Evolutionary conservation across 345 rosid genomes (phyloP).

Genomic region (Sisymbrium altissimum): DNA sequence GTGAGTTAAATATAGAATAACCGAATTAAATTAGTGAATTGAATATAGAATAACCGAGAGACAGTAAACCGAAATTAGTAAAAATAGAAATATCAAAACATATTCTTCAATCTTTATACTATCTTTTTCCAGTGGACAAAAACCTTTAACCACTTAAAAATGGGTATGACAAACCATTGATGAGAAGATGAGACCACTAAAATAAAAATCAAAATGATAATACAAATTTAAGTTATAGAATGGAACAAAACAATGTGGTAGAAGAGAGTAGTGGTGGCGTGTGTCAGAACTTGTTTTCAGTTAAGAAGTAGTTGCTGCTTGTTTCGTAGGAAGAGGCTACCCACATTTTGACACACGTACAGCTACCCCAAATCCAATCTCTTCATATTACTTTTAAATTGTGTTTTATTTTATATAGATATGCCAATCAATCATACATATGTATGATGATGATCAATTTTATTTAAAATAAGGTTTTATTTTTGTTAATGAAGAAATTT

Average conservation of each 20-base stretch:
- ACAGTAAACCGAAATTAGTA: no score
- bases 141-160: background rate
- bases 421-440: background rate
- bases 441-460: background rate
- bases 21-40: no score
- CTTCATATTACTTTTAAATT: background rate
- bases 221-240: background rate
- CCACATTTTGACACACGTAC: constrained; percentile 9
- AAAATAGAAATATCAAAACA: no score
- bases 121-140: no score
- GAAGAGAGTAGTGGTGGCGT: constrained; percentile 11
- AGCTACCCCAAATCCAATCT: constrained; percentile 2
- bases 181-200: background rate
- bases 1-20: no score
- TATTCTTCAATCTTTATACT: no score
- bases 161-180: background rate
- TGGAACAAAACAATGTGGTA: constrained; percentile 17
- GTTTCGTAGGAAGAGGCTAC: constrained; percentile 9
- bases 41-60: no score
- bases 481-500: no score
- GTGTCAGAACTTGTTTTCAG: constrained; percentile 16
- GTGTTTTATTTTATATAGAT: background rate
- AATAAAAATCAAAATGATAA: background rate
- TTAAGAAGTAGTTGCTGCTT: constrained; percentile 20
- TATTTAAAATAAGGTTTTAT: background rate